These are phyloP conservation scores for Fusarium sp. DNA, from an alignment of 2,329 filamentous ascomycete genomes.

Conservation along the genomic window DNA sequence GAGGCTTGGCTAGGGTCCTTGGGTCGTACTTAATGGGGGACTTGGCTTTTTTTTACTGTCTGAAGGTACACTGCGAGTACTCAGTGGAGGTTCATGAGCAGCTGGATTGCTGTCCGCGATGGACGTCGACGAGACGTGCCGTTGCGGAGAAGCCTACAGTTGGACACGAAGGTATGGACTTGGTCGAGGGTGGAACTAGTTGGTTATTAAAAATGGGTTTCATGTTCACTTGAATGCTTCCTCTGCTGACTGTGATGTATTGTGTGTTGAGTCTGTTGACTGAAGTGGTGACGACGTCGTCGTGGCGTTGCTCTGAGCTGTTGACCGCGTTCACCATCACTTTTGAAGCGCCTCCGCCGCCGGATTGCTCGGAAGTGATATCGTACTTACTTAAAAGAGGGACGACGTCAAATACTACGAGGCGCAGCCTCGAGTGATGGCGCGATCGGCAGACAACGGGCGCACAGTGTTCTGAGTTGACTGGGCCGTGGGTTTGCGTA, in stretches of 20 bases:
- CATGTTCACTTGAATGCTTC: slow-evolving; percentile 24
- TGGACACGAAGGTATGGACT: slow-evolving; percentile 40
- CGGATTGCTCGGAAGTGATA: neutral
- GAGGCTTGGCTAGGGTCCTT: slow-evolving; percentile 47
- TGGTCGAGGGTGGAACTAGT: slow-evolving; percentile 27
- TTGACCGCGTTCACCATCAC: neutral
- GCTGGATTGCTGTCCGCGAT: slow-evolving; percentile 34
- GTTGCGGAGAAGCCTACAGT: slow-evolving; percentile 33
- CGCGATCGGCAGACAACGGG: neutral
- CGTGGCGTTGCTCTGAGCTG: neutral
- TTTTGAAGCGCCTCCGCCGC: neutral
- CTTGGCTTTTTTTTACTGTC: slow-evolving; percentile 32
- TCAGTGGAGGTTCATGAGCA: slow-evolving; percentile 38
- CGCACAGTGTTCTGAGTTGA: neutral
- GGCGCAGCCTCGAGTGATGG: slow-evolving; percentile 22
- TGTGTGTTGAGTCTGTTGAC: neutral
- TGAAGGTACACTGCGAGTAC: slow-evolving; percentile 25
- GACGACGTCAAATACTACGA: neutral
- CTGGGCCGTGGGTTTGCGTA: neutral
- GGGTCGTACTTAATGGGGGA: slow-evolving; percentile 39
- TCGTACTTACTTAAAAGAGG: neutral
- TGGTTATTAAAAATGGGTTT: slow-evolving; percentile 34
- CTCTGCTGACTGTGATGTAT: neutral
- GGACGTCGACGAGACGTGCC: slow-evolving; percentile 28
- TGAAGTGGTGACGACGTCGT: neutral